Percentiles rank a stretch among this genome's conserved stretches.
phyloP scores from a whole-genome alignment of 2,329 filamentous ascomycete genomes.

The Cytospora mali region DNA sequence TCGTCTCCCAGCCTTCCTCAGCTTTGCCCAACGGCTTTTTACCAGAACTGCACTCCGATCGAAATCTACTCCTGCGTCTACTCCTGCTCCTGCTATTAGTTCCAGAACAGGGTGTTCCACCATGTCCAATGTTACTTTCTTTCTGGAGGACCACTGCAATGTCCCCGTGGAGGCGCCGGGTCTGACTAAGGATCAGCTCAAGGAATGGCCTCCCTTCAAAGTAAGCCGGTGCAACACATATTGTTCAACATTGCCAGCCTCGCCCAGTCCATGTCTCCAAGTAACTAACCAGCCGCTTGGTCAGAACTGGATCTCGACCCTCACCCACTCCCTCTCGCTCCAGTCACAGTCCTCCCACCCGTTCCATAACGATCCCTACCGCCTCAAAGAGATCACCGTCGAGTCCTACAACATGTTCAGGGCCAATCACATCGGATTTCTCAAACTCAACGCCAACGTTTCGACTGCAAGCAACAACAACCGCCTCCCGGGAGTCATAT shows the following conservation, averaged over 20 bases:
- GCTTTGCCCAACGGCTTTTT: neutral
- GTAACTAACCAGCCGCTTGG: neutral
- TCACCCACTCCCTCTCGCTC: constrained; percentile 49
- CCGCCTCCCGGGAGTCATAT: constrained; percentile 54
- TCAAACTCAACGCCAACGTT: constrained; percentile 56
- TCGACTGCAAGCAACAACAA: constrained; percentile 49
- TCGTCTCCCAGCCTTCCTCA: neutral
- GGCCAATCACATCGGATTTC: constrained; percentile 50
- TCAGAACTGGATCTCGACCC: constrained; percentile 53
- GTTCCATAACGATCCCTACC: constrained; percentile 58
- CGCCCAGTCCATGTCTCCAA: constrained; percentile 9
- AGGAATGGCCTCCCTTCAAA: constrained; percentile 53
- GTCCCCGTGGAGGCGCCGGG: constrained; percentile 49
- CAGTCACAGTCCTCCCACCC: constrained; percentile 50
- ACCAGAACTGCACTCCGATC: neutral
- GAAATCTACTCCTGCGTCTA: neutral
- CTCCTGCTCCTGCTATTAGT: neutral
- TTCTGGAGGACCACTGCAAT: constrained; percentile 39
- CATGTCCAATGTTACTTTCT: constrained; percentile 37
- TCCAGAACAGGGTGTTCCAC: neutral
- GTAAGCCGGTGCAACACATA: constrained; percentile 37
- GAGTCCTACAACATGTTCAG: constrained; percentile 59
- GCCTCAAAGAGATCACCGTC: constrained; percentile 52
- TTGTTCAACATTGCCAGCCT: neutral
- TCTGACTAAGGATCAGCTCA: constrained; percentile 48